Base-by-base conservation (phyloP, 2,329 filamentous ascomycete genomes). In the Ophiocordyceps camponoti-rufipedis region DNA sequence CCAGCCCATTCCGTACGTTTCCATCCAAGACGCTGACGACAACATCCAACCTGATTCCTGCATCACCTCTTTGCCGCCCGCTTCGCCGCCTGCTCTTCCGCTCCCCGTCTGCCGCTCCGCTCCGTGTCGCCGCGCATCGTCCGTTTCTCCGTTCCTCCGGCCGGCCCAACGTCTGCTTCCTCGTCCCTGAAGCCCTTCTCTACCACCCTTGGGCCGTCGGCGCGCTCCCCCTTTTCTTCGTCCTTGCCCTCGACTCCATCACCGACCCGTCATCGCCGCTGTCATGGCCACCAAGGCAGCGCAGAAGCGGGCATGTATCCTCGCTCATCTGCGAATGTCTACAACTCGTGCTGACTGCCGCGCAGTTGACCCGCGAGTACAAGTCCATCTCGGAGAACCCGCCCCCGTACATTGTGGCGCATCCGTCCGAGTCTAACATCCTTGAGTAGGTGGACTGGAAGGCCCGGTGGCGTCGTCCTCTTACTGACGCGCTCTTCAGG, bases 391-490 rank as follows among this genome's bases (percentile, higher is more conserved):
- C 71, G 14, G 69, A 75, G 55, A 89, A 87, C 55, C 87, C 88
- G 11, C 86, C 87, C 33, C 86, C 87, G 45, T 94, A 85, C 66
- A 94, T 94, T 55, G 72, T 77, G 44, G 87, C 88, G 13, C 87
- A 94, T 58, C 87, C 87, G 11, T 93, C 86, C 38, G 88, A 94
- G 52, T 74, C 76, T 40, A 94, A 94, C 62, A 94, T 94, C 52
- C 74, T 95, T 43, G 88, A 95, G 82, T 85, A 65, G 48, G 75
- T 62, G 23, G 23, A 23, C 35, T 8, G 38, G 40, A n/a, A 29
- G 31, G 13, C 9, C 6, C 19, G 18, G 14, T 11, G 28, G n/a
- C 32, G 6, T 9, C 9, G n/a, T 12, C 14, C 11, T 16, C 46
- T 50, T 29, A 50, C 46, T 42, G 47, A 50, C 45, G 49, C 44